Evolutionary conservation across 495 filamentous ascomycete genomes (phyloP).

Genomic region (Lasiosphaeria hispida): DNA sequence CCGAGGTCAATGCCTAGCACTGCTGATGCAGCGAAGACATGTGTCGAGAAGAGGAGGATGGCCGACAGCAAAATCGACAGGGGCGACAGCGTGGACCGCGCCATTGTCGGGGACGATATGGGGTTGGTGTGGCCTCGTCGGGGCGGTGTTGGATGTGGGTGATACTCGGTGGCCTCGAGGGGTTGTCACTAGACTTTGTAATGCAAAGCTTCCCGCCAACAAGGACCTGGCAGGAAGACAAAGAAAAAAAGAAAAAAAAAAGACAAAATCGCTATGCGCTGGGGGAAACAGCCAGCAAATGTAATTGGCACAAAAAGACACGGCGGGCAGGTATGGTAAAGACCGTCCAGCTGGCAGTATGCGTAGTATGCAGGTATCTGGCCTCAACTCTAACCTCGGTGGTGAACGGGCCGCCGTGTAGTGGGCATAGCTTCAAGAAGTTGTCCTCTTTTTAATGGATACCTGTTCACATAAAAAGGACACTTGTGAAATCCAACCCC

Average conservation of each 20-base stretch:
- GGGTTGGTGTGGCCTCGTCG: conserved; percentile 11
- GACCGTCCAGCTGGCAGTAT: conserved; percentile 11
- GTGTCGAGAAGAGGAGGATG: conserved; percentile 48
- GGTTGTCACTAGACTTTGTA: too few relatives aligned
- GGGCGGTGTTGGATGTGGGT: neutral
- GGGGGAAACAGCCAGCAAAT: neutral
- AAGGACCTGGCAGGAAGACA: neutral
- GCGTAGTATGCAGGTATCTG: conserved; percentile 13
- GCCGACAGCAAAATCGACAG: conserved; percentile 43
- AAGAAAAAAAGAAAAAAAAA: neutral
- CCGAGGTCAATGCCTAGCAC: conserved; percentile 93
- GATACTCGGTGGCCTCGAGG: neutral
- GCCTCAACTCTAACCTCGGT: conserved; percentile 14
- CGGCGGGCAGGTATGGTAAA: neutral
- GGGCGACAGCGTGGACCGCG: conserved; percentile 41
- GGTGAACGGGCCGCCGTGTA: conserved; percentile 1
- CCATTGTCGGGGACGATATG: conserved; percentile 41
- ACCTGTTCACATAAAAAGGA: conserved; percentile 38
- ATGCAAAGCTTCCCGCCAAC: too few relatives aligned
- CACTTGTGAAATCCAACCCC: conserved; percentile 25
- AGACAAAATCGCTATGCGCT: conserved; percentile 8
- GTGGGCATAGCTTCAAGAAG: conserved; percentile 10
- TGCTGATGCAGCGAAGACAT: conserved; percentile 57
- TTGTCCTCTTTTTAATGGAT: conserved; percentile 5
- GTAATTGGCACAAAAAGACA: conserved; percentile 11